Percentiles rank a stretch among this genome's conserved stretches.
These are phyloP conservation scores for Colletotrichum navitas DNA, from an alignment of 2,329 filamentous ascomycete species.

Conservation along the genomic window DNA sequence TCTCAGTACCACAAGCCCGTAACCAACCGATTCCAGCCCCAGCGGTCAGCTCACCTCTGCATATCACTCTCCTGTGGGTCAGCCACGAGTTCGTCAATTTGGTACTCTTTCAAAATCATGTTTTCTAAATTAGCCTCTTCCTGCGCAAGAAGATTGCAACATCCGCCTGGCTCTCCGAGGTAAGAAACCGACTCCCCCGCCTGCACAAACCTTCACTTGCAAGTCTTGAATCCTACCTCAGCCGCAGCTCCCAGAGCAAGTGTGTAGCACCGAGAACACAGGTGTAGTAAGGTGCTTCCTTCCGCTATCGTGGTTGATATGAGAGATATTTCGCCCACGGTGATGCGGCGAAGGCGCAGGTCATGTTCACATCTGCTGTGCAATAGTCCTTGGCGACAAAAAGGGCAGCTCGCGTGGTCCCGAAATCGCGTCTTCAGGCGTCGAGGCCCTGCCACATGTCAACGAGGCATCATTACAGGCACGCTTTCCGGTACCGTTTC, in stretches of 20 bases:
- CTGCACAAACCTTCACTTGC: constrained; percentile 19
- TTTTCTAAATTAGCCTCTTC: constrained; percentile 31
- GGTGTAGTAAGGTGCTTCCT: constrained; percentile 48
- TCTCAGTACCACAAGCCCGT: constrained; percentile 5
- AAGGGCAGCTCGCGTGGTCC: constrained; percentile 49
- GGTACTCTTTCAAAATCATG: constrained; percentile 13
- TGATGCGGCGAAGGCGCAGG: constrained; percentile 46
- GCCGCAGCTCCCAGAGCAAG: too few species aligned
- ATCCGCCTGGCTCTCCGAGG: constrained; percentile 3
- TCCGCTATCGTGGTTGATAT: constrained; percentile 51
- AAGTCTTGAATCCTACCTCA: constrained; percentile 3
- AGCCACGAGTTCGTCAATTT: background rate
- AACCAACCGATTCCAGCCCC: background rate
- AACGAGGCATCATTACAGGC: constrained; percentile 52
- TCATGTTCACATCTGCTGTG: constrained; percentile 50
- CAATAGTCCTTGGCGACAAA: constrained; percentile 49
- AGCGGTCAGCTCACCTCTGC: background rate
- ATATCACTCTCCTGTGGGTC: background rate
- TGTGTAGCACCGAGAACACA: constrained; percentile 43
- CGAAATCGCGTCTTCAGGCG: constrained; percentile 50
- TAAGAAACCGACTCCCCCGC: constrained; percentile 23
- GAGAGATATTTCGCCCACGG: constrained; percentile 48
- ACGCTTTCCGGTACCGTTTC: background rate
- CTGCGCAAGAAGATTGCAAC: constrained; percentile 12
- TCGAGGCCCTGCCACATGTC: constrained; percentile 49